phyloP scores from a whole-genome alignment of 768 basidiomycete species.

The Lenzites betulinus region DNA sequence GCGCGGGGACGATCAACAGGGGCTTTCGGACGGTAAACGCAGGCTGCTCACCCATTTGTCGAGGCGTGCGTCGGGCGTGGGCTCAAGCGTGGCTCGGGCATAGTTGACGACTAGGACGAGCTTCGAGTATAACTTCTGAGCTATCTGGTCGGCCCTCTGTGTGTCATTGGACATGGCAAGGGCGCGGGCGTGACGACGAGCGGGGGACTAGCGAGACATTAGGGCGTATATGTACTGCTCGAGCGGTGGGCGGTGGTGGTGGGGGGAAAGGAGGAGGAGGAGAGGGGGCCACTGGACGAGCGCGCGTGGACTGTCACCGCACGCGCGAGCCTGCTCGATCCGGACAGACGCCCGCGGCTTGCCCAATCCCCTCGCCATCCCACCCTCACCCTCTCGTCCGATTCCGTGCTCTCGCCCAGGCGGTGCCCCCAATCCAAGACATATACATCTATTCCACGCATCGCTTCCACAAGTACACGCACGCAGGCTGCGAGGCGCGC shows the following conservation, averaged over 20 bases:
- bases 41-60: constrained; percentile 76
- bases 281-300: not conserved
- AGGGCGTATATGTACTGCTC: constrained; percentile 23
- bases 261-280: constrained; percentile 10
- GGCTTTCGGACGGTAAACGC: not conserved
- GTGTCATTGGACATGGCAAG: constrained; percentile 54
- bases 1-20: constrained; percentile 6
- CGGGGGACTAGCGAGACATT: constrained; percentile 28
- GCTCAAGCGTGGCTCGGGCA: constrained; percentile 64
- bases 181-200: constrained; percentile 21
- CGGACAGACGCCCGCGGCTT: constrained; percentile 12
- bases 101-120: constrained; percentile 74
- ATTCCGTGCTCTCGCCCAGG: not conserved
- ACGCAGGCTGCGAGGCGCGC: not conserved
- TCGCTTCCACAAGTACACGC: constrained; percentile 1
- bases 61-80: constrained; percentile 46
- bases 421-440: constrained; percentile 1
- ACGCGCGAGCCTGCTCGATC: constrained; percentile 6
- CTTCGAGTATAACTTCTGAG: constrained; percentile 81
- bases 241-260: constrained; percentile 13
- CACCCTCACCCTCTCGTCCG: not conserved
- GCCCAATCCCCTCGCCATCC: not conserved
- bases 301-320: constrained; percentile 3
- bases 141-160: constrained; percentile 83
- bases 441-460: not conserved